Base-by-base conservation (phyloP, 495 filamentous ascomycete species). In the Hypoxylon lienhwacheense region DNA sequence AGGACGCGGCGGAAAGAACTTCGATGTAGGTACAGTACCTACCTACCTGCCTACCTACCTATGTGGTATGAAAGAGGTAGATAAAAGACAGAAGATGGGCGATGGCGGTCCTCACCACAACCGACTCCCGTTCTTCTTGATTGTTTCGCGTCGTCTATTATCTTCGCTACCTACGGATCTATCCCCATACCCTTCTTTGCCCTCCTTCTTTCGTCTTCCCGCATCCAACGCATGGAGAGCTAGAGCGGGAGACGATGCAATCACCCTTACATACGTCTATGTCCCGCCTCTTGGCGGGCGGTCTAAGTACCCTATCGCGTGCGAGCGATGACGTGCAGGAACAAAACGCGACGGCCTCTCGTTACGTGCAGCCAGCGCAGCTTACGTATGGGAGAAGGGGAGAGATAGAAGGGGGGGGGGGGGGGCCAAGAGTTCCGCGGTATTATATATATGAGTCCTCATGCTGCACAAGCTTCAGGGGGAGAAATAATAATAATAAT, bases 401-500 rank as follows among this genome's bases (percentile, higher is more conserved):
- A n/a, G n/a, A n/a, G n/a, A n/a, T n/a, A n/a, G n/a, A n/a, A n/a
- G n/a, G n/a, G n/a, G n/a, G n/a, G n/a, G 16, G 29, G 45, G 11
- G 20, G 8, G n/a, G 41, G 39, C 21, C 37, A 34, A 28, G 19
- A 12, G 21, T 37, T 39, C 32, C 39, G 31, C 12, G 15, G 56
- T 55, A 45, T 50, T 61, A 61, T 54, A 51, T 61, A 61, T 40
- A 47, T 52, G 51, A 61, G 46, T 41, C 41, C 47, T 55, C 40
- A 52, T 16, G 51, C 15, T 47, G 15, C 47, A 53, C 52, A 47
- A 43, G 52, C 32, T 50, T 16, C 21, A n/a, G n/a, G n/a, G n/a
- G n/a, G n/a, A n/a, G n/a, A n/a, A n/a, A n/a, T n/a, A n/a, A n/a
- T n/a, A n/a, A n/a, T n/a, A n/a, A n/a, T n/a, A n/a, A n/a, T n/a